These are phyloP conservation scores for Cylindricascospora bacillispora DNA, from an alignment of 1,139 yeast species.

Conservation along the genomic window DNA sequence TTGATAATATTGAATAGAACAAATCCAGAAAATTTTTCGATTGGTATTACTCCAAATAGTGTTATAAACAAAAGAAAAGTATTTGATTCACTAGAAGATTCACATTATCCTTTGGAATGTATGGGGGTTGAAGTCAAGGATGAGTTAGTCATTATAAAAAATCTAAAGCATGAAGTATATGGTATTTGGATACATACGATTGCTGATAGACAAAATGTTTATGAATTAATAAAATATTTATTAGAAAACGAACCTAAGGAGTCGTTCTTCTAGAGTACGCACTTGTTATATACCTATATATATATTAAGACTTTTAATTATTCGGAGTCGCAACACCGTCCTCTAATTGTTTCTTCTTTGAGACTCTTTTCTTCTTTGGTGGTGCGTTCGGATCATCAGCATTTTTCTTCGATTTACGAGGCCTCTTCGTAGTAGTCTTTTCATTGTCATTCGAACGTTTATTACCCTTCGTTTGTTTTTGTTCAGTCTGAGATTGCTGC, in stretches of 20 bases:
- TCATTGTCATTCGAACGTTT: conserved; percentile 12
- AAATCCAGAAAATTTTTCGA: conserved; percentile 63
- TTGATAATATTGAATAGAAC: conserved; percentile 63
- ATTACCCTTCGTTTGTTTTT: conserved; percentile 2
- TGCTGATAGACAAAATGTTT: conserved; percentile 53
- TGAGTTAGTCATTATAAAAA: conserved; percentile 67
- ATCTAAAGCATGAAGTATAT: conserved; percentile 62
- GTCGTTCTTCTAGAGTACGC: conserved; percentile 17
- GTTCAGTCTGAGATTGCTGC: conserved; percentile 5
- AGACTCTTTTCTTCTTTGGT: conserved; percentile 19
- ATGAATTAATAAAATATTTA: conserved; percentile 38
- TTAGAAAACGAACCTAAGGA: conserved; percentile 25
- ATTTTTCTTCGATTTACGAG: conserved; percentile 10
- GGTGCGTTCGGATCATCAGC: conserved; percentile 16
- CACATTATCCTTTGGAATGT: conserved; percentile 33
- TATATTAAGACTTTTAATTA: conserved; percentile 1
- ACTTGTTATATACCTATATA: conserved; percentile 2
- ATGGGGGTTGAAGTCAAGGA: conserved; percentile 73
- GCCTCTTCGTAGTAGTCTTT: conserved; percentile 10
- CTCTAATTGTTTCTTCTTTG: conserved; percentile 21
- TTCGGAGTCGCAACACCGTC: conserved; percentile 14
- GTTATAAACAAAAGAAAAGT: conserved; percentile 32
- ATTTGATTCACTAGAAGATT: conserved; percentile 30
- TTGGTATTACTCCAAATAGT: conserved; percentile 61
- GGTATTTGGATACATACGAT: conserved; percentile 85